Percentiles rank a stretch among this genome's conserved stretches.
These are phyloP conservation scores for Lachancea meyersii DNA, from an alignment of 805 yeast species.

Conservation along the genomic window DNA sequence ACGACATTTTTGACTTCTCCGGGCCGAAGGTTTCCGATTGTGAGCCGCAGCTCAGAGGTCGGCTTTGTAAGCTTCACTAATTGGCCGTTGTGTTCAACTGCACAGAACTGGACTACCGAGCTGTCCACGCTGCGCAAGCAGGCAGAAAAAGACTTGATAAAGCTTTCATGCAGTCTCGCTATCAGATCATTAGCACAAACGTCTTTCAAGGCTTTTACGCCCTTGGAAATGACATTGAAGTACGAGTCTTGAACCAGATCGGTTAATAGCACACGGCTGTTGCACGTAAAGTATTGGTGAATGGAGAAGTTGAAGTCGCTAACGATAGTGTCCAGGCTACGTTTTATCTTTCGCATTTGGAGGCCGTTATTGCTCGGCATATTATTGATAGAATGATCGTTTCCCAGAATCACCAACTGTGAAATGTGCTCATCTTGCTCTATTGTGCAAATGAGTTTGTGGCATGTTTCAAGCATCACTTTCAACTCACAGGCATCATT, in stretches of 20 bases:
- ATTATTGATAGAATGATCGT: not conserved
- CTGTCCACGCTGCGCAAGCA: slow-evolving; percentile 2
- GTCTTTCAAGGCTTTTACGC: not conserved
- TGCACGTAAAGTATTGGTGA: slow-evolving; percentile 3
- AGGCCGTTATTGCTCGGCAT: slow-evolving; percentile 4
- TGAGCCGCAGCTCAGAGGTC: slow-evolving; percentile 2
- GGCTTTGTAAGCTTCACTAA: not conserved
- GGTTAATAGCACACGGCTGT: slow-evolving; percentile 1
- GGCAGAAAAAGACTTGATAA: not conserved
- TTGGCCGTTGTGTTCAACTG: slow-evolving; percentile 8
- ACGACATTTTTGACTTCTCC: slow-evolving; percentile 8
- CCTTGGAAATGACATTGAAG: slow-evolving; percentile 5
- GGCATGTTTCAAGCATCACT: slow-evolving; percentile 22
- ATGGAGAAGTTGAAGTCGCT: slow-evolving; percentile 1
- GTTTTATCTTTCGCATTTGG: not conserved
- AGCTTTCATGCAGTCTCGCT: not conserved
- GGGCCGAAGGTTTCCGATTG: slow-evolving; percentile 5
- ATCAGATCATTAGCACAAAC: not conserved
- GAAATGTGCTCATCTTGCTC: slow-evolving; percentile 8
- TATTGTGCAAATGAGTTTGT: slow-evolving; percentile 18
- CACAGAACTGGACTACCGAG: slow-evolving; percentile 5
- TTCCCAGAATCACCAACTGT: slow-evolving; percentile 10
- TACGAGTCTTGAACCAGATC: not conserved
- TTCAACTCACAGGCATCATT: slow-evolving; percentile 15
- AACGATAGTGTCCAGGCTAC: not conserved